A percentile compares a stretch with the other conserved stretches of the same genome.
These are phyloP conservation scores for Tolypocladium tropicale DNA, from an alignment of 2,329 filamentous ascomycete genomes.

Conservation along the genomic window DNA sequence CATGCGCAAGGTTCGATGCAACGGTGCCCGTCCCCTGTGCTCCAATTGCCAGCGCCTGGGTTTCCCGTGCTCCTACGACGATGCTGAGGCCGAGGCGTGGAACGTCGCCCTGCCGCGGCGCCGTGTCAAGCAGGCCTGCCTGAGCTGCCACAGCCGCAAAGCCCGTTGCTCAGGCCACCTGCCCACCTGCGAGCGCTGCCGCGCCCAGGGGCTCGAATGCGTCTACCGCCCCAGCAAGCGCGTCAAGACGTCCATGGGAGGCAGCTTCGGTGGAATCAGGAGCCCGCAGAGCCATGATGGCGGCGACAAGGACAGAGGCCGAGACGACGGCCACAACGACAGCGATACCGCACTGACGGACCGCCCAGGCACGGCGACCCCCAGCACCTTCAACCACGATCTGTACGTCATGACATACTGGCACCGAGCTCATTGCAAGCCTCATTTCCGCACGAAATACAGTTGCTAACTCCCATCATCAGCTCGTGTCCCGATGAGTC, in stretches of 20 bases:
- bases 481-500: slow-evolving; percentile 28
- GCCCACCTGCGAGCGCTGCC: slow-evolving; percentile 40
- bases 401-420: slow-evolving; percentile 15
- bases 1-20: slow-evolving; percentile 48
- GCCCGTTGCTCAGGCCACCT: slow-evolving; percentile 48
- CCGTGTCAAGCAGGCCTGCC: slow-evolving; percentile 45
- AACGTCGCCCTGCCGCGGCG: slow-evolving; percentile 37
- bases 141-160: slow-evolving; percentile 48
- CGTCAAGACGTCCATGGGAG: slow-evolving; percentile 13
- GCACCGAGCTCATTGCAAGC: no score
- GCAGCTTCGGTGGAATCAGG: slow-evolving; percentile 12
- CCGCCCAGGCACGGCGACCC: slow-evolving; percentile 19
- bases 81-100: slow-evolving; percentile 30
- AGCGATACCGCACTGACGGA: slow-evolving; percentile 25
- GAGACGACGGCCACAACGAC: slow-evolving; percentile 19
- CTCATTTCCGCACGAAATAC: neutral
- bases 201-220: slow-evolving; percentile 43
- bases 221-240: slow-evolving; percentile 42
- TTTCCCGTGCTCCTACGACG: slow-evolving; percentile 47
- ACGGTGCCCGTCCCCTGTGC: slow-evolving; percentile 41
- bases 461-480: neutral
- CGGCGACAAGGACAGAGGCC: slow-evolving; percentile 11
- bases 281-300: slow-evolving; percentile 24
- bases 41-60: slow-evolving; percentile 49
- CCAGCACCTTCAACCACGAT: slow-evolving; percentile 22